These are phyloP conservation scores for Myrica gale DNA, from an alignment of 306 rosid species.

Conservation along the genomic window DNA sequence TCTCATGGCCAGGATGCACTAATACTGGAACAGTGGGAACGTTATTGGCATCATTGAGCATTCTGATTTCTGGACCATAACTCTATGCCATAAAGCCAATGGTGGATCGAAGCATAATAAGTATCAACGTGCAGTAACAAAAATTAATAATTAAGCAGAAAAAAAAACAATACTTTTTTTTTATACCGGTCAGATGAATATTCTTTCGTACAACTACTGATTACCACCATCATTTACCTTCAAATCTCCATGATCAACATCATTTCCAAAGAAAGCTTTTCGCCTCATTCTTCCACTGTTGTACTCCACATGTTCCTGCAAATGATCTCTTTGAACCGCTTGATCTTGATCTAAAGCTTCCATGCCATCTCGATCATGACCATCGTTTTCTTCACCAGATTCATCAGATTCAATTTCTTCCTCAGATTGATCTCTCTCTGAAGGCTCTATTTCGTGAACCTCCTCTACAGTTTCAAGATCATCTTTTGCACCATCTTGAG, in stretches of 20 bases:
- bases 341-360: slow-evolving; percentile 55
- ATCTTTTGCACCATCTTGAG: slow-evolving; percentile 32
- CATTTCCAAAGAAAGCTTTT: slow-evolving; percentile 61
- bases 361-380: slow-evolving; percentile 39
- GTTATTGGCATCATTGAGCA: background rate
- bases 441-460: slow-evolving; percentile 28
- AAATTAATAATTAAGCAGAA: no score
- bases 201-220: slow-evolving; percentile 12
- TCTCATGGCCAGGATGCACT: background rate
- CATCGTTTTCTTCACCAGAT: slow-evolving; percentile 37
- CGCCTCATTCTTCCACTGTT: slow-evolving; percentile 76
- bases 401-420: slow-evolving; percentile 32
- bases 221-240: slow-evolving; percentile 44
- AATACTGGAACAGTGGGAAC: background rate
- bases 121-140: background rate
- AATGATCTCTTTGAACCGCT: slow-evolving; percentile 26
- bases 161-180: no score
- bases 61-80: background rate
- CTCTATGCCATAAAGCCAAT: background rate
- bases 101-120: background rate
- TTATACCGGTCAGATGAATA: background rate
- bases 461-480: slow-evolving; percentile 34
- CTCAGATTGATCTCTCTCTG: slow-evolving; percentile 32
- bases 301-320: slow-evolving; percentile 71
- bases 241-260: slow-evolving; percentile 42